Evolutionary conservation across 2,329 filamentous ascomycete genomes (phyloP), one percentile per base, ranked within the genome.

Genomic region (Colletotrichum cordylinicola): DNA sequence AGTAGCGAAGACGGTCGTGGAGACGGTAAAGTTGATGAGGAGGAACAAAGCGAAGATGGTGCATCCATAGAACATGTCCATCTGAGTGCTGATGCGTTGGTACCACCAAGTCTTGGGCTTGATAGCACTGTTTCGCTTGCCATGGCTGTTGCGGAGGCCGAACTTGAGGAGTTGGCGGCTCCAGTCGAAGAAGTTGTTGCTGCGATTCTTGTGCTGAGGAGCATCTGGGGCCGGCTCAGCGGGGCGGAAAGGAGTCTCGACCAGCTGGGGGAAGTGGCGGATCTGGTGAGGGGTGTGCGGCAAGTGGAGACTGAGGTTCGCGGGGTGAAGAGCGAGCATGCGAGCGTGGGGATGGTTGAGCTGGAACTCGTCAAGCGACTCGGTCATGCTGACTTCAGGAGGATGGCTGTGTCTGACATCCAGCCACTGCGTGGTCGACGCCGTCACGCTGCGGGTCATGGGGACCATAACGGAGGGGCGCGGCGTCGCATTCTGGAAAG

Each of bases 281-380:
- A 35, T 48, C 29, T 39, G 73, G 13, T 56, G 64, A 7, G 58
- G 21, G 3, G 35, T 35, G 9, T 48, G 21, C 15, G 35, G 39
- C 7, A 43, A 16, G 16, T 24, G 13, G 16, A 65, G 37, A 6
- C 35, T 31, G 2, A 74, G 58, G 13, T 55, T 21, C 21, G 58
- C 27, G 2, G 74, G 74, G n/a, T 76, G 74, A 15, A 68, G 65
- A 15, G 62, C 35, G 3, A 76, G 74, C 5, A 64, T 58, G 12
- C 60, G 24, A 13, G 70, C 70, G 15, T 76, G 61, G 9, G 74
- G 74, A 37, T 76, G 74, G 5, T 39, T 69, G 70, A 69, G 24
- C 35, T 76, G 74, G 24, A 76, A 76, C 35, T 76, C 74, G 24
- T 76, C 74, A 18, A 74, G 58, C 3, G 74, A 76, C 48, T 76